Evolutionary conservation across 768 basidiomycete genomes (phyloP).

Genomic region (Boletus insuetus): DNA sequence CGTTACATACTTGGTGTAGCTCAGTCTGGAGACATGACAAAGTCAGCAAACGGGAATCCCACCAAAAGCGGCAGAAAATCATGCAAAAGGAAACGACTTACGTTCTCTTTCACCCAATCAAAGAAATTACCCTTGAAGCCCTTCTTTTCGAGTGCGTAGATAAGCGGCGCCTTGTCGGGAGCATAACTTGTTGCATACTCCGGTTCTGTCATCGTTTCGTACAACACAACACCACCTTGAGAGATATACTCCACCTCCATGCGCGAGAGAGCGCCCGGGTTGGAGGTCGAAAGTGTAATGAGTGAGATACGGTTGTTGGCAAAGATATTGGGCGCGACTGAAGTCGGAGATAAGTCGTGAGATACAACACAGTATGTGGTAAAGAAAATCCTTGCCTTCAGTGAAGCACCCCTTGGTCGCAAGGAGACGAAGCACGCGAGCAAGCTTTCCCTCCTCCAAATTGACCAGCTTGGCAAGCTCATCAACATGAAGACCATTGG

Average conservation of each 20-base stretch:
- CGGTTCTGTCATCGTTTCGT: slow-evolving; percentile 24
- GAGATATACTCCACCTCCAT: slow-evolving; percentile 7
- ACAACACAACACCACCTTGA: slow-evolving; percentile 16
- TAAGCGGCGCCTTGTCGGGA: slow-evolving; percentile 21
- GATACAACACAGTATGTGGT: background rate
- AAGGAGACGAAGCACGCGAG: slow-evolving; percentile 30
- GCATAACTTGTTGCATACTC: slow-evolving; percentile 24
- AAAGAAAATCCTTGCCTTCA: slow-evolving; percentile 21
- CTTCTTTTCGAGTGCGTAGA: slow-evolving; percentile 18
- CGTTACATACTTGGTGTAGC: slow-evolving; percentile 15
- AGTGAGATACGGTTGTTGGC: slow-evolving; percentile 36
- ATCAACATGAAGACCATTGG: slow-evolving; percentile 27
- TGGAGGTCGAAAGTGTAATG: slow-evolving; percentile 15
- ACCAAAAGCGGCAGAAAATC: background rate
- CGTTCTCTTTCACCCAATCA: slow-evolving; percentile 24
- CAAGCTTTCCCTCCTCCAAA: slow-evolving; percentile 28
- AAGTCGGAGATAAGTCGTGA: background rate
- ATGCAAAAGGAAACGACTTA: slow-evolving; percentile 1
- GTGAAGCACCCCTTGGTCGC: slow-evolving; percentile 30
- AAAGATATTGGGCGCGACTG: slow-evolving; percentile 28
- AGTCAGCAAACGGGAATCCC: background rate
- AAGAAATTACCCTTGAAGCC: slow-evolving; percentile 19
- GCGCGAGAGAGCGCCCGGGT: slow-evolving; percentile 8
- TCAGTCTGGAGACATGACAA: slow-evolving; percentile 5
- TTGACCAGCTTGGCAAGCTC: slow-evolving; percentile 25